A percentile compares a stretch with the other conserved stretches of the same genome.
Evolutionary conservation across 495 filamentous ascomycete species (phyloP).

Genomic region (Extremus antarcticus): DNA sequence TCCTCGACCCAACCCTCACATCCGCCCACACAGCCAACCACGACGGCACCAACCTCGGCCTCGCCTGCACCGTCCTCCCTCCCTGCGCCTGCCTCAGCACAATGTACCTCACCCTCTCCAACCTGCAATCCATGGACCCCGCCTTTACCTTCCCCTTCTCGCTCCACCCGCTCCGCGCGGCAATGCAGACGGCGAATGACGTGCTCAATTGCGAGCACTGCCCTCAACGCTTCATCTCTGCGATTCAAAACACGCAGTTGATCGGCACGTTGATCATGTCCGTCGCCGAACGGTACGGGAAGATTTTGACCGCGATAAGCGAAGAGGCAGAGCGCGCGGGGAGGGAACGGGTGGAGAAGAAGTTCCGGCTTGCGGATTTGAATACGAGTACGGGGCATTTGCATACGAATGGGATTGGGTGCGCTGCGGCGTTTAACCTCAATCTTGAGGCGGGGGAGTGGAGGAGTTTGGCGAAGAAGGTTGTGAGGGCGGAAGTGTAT

Average conservation of each 20-base stretch:
- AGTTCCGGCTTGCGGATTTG: slow-evolving; percentile 27
- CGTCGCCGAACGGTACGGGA: slow-evolving; percentile 26
- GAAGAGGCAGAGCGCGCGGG: slow-evolving; percentile 21
- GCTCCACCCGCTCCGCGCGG: slow-evolving; percentile 23
- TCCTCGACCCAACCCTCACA: neutral
- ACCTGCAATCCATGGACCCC: slow-evolving; percentile 17
- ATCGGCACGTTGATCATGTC: slow-evolving; percentile 22
- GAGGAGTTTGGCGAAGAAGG: slow-evolving; percentile 26
- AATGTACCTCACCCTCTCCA: slow-evolving; percentile 28
- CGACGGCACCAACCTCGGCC: slow-evolving; percentile 2
- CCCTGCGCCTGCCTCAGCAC: slow-evolving; percentile 28
- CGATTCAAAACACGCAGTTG: slow-evolving; percentile 27
- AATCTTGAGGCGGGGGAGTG: slow-evolving; percentile 26
- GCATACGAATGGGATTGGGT: slow-evolving; percentile 26
- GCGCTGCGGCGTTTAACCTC: slow-evolving; percentile 27
- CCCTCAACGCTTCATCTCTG: slow-evolving; percentile 22
- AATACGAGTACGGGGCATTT: slow-evolving; percentile 19
- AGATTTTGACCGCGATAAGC: slow-evolving; percentile 23
- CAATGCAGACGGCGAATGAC: slow-evolving; percentile 19
- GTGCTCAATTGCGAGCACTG: slow-evolving; percentile 28
- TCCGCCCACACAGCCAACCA: neutral
- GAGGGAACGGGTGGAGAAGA: slow-evolving; percentile 21
- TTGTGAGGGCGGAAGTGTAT: slow-evolving; percentile 26
- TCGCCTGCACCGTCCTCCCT: slow-evolving; percentile 1
- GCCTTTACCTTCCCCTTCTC: slow-evolving; percentile 23